Evolutionary conservation across 345 rosid species (phyloP), one percentile per base, ranked within the genome.

Genomic region (Eucalyptus melliodora): DNA sequence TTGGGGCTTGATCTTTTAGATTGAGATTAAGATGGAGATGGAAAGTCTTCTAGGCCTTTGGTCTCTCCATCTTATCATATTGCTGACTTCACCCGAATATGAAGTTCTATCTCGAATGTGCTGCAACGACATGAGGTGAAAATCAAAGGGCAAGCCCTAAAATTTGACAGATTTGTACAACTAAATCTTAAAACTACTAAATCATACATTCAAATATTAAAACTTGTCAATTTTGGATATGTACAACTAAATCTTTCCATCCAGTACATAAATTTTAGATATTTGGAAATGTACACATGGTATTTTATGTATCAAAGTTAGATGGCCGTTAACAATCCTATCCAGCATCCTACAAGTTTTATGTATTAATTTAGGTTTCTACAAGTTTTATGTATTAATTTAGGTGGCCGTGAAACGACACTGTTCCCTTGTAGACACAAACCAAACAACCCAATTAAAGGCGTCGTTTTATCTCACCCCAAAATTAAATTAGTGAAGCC

Each of bases 401-500:
- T 62, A 62, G 1, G 3, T 14, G 17, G 4, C 17, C 1, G n/a
- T 1, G 8, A 67, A n/a, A n/a, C 11, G 3, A 15, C 11, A 4
- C 3, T 8, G 31, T n/a, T 16, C 77, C 77, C 40, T n/a, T 9
- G 26, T 69, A 69, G 12, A 2, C 44, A 31, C 69, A 60, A 12
- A 27, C 69, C 31, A 60, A 26, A 26, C 16, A 6, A 62, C 8
- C 3, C 19, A 30, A 65, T 65, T 65, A n/a, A 15, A 65, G 17
- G n/a, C 3, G 37, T 62, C 5, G 19, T 62, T 30, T 62, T 62
- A 30, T 62, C n/a, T 30, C 69, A 14, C 17, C 69, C 69, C 34
- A 27, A 62, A 62, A 27, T 62, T 62, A 62, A 30, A 30, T 62
- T 53, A 53, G 59, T 53, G 24, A 62, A 30, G 69, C 34, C 16